Percentiles rank a stretch among this genome's conserved stretches.
Conservation (phyloP, 2,329 filamentous ascomycete species). For the Xylaria sp. region DNA sequence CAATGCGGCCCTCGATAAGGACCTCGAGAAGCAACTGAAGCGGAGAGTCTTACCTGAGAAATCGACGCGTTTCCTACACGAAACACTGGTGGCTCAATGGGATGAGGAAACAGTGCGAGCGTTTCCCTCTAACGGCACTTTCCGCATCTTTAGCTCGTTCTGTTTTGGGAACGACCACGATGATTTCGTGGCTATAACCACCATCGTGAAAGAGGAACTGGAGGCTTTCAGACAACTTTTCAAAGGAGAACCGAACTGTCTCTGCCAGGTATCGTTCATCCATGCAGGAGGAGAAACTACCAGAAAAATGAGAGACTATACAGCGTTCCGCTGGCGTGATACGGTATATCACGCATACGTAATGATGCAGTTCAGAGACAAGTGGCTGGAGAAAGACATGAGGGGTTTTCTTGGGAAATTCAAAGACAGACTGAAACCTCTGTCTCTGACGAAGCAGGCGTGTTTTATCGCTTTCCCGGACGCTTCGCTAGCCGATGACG, state of each 20-base stretch:
- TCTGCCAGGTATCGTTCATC: constrained; percentile 38
- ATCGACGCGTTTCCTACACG: constrained; percentile 37
- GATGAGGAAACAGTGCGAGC: constrained; percentile 36
- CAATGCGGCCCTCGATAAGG: constrained; percentile 11
- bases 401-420: constrained; percentile 29
- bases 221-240: constrained; percentile 16
- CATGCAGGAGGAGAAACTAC: constrained; percentile 26
- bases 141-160: constrained; percentile 40
- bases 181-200: constrained; percentile 27
- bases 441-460: constrained; percentile 33
- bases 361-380: constrained; percentile 41
- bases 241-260: constrained; percentile 18
- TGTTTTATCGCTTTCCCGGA: constrained; percentile 43
- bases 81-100: constrained; percentile 40
- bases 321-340: constrained; percentile 43
- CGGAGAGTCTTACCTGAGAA: constrained; percentile 26
- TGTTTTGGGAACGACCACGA: constrained; percentile 22
- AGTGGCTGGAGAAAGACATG: constrained; percentile 43
- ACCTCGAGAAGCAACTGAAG: constrained; percentile 34
- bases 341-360: constrained; percentile 40
- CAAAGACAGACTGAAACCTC: constrained; percentile 31
- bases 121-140: constrained; percentile 34
- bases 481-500: not conserved
- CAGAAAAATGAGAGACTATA: constrained; percentile 28
- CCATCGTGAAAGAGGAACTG: constrained; percentile 26